Percentiles rank a stretch among this genome's conserved stretches.
Conservation (phyloP, 352 stramenopile species). For the Pythium dissotocum region DNA sequence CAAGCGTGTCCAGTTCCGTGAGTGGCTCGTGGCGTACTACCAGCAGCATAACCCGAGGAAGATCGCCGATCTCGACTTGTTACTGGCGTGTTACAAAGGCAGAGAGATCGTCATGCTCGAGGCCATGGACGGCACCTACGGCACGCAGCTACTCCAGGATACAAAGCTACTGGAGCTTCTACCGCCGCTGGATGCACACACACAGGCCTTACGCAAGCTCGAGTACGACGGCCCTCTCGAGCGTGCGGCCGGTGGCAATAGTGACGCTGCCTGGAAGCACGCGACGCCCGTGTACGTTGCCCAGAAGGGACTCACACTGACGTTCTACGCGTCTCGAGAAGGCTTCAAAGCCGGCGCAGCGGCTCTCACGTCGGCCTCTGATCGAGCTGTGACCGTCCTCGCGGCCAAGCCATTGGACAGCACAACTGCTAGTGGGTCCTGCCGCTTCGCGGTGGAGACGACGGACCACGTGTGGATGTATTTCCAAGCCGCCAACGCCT, state of each 20-base stretch:
- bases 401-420: conserved; percentile 31
- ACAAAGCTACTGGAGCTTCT: conserved; percentile 21
- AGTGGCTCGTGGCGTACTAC: conserved; percentile 35
- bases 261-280: conserved; percentile 36
- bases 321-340: conserved; percentile 60
- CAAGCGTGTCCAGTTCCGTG: conserved; percentile 25
- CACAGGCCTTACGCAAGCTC: conserved; percentile 12
- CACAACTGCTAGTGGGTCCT: background rate
- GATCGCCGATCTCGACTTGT: conserved; percentile 33
- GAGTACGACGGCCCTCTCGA: conserved; percentile 28
- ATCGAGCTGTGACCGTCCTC: conserved; percentile 34
- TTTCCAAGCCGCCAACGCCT: conserved; percentile 26
- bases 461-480: conserved; percentile 38
- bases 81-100: conserved; percentile 35
- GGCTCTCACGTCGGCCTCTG: conserved; percentile 17
- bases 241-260: conserved; percentile 22
- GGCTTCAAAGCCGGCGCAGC: conserved; percentile 47
- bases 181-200: conserved; percentile 23
- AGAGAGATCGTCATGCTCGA: conserved; percentile 32
- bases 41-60: conserved; percentile 35
- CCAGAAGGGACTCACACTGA: conserved; percentile 42
- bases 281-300: conserved; percentile 47
- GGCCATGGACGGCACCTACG: conserved; percentile 33
- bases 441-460: conserved; percentile 39
- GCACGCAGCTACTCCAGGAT: conserved; percentile 24